Evolutionary conservation across 2,329 filamentous ascomycete genomes (phyloP).

Genomic region (Penicillium oxalicum): DNA sequence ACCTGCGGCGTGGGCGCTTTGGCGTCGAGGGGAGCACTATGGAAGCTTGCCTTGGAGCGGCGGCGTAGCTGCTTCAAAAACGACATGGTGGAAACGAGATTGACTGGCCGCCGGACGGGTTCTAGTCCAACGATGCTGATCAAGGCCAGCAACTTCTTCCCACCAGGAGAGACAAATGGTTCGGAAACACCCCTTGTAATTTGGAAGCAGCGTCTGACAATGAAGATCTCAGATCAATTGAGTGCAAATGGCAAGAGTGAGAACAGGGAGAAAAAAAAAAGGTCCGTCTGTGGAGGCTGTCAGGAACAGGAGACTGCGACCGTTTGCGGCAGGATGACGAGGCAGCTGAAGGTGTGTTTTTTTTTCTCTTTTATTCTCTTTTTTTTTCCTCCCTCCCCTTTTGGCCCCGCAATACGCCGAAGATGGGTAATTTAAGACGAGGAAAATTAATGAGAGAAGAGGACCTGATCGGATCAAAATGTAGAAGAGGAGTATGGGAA

Average conservation of each 20-base stretch:
- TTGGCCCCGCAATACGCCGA: no score
- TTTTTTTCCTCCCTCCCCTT: background rate
- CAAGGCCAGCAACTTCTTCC: slow-evolving; percentile 7
- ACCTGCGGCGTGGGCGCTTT: slow-evolving; percentile 40
- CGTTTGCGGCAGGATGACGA: slow-evolving; percentile 31
- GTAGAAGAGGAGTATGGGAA: no score
- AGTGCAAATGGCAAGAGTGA: background rate
- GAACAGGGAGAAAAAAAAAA: background rate
- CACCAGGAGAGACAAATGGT: slow-evolving; percentile 8
- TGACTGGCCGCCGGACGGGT: background rate
- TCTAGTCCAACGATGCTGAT: background rate
- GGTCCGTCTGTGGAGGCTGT: background rate
- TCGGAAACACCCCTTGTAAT: background rate
- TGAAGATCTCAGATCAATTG: background rate
- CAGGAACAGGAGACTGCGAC: slow-evolving; percentile 23
- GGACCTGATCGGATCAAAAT: no score
- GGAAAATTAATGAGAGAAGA: no score
- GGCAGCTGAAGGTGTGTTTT: slow-evolving; percentile 8
- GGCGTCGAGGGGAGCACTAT: slow-evolving; percentile 45
- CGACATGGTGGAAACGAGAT: slow-evolving; percentile 36
- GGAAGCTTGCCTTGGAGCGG: slow-evolving; percentile 69
- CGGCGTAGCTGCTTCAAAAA: slow-evolving; percentile 73
- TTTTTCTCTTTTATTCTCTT: background rate
- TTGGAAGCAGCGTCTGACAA: slow-evolving; percentile 10
- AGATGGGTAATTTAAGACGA: no score